phyloP scores from a whole-genome alignment of 768 basidiomycete genomes.

The Pholiota microspora region DNA sequence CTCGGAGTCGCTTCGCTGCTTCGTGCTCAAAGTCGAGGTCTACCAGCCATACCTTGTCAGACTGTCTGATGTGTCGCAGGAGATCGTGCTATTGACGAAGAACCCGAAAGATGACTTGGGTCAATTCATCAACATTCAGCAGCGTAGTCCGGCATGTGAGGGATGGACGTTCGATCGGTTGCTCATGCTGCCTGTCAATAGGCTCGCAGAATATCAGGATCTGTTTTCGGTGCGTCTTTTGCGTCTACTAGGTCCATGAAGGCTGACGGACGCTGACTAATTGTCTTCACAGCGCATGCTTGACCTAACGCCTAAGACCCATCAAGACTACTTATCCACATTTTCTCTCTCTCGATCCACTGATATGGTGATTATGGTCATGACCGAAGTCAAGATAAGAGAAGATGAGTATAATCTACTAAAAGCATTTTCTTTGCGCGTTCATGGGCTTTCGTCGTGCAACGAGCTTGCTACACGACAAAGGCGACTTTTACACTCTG shows the following conservation, averaged over 20 bases:
- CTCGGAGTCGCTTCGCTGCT: conserved; percentile 56
- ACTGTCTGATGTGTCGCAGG: conserved; percentile 55
- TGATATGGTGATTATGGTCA: conserved; percentile 68
- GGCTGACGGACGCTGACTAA: background rate
- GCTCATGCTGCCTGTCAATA: conserved; percentile 72
- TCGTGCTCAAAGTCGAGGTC: conserved; percentile 69
- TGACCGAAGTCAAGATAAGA: conserved; percentile 82
- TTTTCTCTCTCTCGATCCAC: conserved; percentile 64
- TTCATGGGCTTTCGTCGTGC: conserved; percentile 56
- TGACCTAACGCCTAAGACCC: conserved; percentile 64
- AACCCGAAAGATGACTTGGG: conserved; percentile 72
- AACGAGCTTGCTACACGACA: conserved; percentile 65
- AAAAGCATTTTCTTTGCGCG: conserved; percentile 54
- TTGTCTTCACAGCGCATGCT: conserved; percentile 56
- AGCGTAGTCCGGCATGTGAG: conserved; percentile 48
- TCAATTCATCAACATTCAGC: conserved; percentile 77
- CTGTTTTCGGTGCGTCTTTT: conserved; percentile 64
- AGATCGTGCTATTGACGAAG: conserved; percentile 47
- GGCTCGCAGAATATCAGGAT: conserved; percentile 68
- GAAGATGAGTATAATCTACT: conserved; percentile 85
- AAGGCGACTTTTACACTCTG: conserved; percentile 71
- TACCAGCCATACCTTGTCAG: conserved; percentile 86
- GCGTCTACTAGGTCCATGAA: background rate
- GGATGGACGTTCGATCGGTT: conserved; percentile 67
- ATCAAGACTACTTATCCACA: conserved; percentile 70